These are phyloP conservation scores for Suhomyces terraborum DNA, from an alignment of 1,139 yeast genomes.

Conservation along the genomic window DNA sequence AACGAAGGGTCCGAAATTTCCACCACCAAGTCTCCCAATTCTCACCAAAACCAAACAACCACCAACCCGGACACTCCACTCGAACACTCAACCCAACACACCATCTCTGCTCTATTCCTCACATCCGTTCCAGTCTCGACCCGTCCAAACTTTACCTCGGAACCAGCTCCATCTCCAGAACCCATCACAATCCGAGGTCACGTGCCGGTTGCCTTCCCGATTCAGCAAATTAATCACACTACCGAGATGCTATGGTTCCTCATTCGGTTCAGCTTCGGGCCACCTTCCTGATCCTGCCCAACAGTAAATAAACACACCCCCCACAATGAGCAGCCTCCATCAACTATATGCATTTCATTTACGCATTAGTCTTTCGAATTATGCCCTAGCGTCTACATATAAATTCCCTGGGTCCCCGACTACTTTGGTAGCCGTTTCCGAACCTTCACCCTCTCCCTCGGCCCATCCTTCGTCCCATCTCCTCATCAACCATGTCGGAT, in stretches of 20 bases:
- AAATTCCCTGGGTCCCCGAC: neutral
- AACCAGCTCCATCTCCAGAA: too few species aligned
- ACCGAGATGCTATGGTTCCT: slow-evolving; percentile 3
- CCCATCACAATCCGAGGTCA: too few species aligned
- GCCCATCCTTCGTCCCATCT: neutral
- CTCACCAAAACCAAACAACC: too few species aligned
- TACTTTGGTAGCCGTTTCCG: too few species aligned
- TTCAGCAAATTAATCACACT: slow-evolving; percentile 11
- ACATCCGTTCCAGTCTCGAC: too few species aligned
- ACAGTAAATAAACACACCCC: slow-evolving; percentile 12
- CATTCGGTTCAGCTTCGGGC: slow-evolving; percentile 1
- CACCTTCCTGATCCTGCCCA: slow-evolving; percentile 7
- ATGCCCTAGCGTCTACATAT: slow-evolving; percentile 5
- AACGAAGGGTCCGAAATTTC: too few species aligned
- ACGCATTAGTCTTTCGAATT: slow-evolving; percentile 5
- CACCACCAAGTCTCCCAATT: too few species aligned
- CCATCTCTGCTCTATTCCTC: too few species aligned
- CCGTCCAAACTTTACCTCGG: too few species aligned
- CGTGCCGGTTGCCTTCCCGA: slow-evolving; percentile 5
- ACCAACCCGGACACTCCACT: too few species aligned
- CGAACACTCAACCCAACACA: too few species aligned
- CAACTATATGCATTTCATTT: slow-evolving; percentile 2
- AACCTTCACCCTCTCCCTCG: neutral
- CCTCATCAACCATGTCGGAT: slow-evolving; percentile 14
- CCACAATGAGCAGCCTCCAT: neutral